phyloP scores from a whole-genome alignment of 169 alveolate species.

The Plasmodium ovale region DNA sequence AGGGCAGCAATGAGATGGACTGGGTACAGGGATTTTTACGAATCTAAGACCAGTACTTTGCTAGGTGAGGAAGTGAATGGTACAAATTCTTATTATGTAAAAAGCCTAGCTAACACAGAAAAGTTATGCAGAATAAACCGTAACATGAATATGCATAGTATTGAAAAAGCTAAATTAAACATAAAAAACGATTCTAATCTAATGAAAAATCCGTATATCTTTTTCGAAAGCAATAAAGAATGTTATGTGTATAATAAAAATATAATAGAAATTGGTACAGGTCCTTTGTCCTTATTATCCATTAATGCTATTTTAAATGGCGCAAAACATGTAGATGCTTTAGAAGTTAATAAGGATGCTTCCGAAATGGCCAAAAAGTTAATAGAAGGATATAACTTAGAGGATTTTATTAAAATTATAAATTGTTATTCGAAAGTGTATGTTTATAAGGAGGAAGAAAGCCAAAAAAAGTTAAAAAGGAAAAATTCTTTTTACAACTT shows the following conservation, averaged over 20 bases:
- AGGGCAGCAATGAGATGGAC: slow-evolving; percentile 89
- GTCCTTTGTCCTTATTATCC: slow-evolving; percentile 89
- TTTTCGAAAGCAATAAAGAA: slow-evolving; percentile 66
- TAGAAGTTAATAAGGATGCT: slow-evolving; percentile 87
- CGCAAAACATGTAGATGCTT: slow-evolving; percentile 88
- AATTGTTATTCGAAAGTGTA: slow-evolving; percentile 85
- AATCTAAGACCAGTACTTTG: neutral
- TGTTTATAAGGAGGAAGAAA: slow-evolving; percentile 74
- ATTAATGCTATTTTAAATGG: slow-evolving; percentile 89
- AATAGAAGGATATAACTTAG: slow-evolving; percentile 86
- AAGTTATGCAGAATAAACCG: slow-evolving; percentile 21
- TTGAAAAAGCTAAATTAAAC: neutral
- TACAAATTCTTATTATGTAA: slow-evolving; percentile 14
- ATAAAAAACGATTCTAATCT: neutral
- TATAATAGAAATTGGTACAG: slow-evolving; percentile 89
- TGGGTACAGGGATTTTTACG: slow-evolving; percentile 74
- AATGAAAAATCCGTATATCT: slow-evolving; percentile 18
- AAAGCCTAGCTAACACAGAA: slow-evolving; percentile 10
- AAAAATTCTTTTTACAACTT: slow-evolving; percentile 17
- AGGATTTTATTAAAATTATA: slow-evolving; percentile 80
- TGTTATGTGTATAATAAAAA: slow-evolving; percentile 81
- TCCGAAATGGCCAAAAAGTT: slow-evolving; percentile 85
- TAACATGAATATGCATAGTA: slow-evolving; percentile 17
- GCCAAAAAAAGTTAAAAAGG: slow-evolving; percentile 18
- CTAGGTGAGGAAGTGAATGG: neutral